Evolutionary conservation across 2,329 filamentous ascomycete species (phyloP).

Genomic region (Colletotrichum musae): DNA sequence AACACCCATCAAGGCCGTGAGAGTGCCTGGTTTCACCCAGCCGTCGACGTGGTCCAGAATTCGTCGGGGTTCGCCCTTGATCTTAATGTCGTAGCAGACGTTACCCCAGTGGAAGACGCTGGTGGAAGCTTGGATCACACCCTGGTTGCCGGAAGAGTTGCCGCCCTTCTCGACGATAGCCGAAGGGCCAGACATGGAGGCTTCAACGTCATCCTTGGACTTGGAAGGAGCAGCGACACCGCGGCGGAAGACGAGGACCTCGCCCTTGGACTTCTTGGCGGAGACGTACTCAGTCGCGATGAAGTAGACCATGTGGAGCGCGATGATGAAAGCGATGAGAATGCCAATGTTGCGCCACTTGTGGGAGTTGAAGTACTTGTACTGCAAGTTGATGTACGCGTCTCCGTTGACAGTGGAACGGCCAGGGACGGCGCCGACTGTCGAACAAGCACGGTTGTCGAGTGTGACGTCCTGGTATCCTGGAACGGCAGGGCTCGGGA

Average conservation of each 20-base stretch:
- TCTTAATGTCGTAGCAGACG: constrained; percentile 79
- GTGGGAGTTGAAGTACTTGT: constrained; percentile 60
- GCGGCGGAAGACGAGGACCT: constrained; percentile 71
- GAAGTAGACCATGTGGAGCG: constrained; percentile 64
- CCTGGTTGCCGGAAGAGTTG: constrained; percentile 19
- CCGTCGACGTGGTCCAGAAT: constrained; percentile 78
- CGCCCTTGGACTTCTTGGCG: constrained; percentile 71
- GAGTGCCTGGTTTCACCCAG: constrained; percentile 79
- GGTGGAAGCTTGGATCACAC: constrained; percentile 60
- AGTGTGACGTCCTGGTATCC: constrained; percentile 44
- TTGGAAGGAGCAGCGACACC: constrained; percentile 46
- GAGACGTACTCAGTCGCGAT: constrained; percentile 60
- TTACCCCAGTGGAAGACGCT: constrained; percentile 78
- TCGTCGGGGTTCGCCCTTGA: constrained; percentile 72
- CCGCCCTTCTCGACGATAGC: constrained; percentile 38
- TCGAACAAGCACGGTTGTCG: constrained; percentile 57
- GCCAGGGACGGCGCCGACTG: constrained; percentile 62
- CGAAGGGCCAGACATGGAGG: constrained; percentile 37
- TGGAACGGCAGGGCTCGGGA: constrained; percentile 19
- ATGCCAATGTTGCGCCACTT: constrained; percentile 71
- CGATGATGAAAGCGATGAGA: constrained; percentile 64
- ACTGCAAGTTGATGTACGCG: constrained; percentile 58
- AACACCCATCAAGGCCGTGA: constrained; percentile 73
- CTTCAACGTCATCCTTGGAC: constrained; percentile 34
- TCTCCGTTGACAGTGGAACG: constrained; percentile 58